These are phyloP conservation scores for Fragilariopsis cylindrus DNA, from an alignment of 108 stramenopile species.

Conservation along the genomic window DNA sequence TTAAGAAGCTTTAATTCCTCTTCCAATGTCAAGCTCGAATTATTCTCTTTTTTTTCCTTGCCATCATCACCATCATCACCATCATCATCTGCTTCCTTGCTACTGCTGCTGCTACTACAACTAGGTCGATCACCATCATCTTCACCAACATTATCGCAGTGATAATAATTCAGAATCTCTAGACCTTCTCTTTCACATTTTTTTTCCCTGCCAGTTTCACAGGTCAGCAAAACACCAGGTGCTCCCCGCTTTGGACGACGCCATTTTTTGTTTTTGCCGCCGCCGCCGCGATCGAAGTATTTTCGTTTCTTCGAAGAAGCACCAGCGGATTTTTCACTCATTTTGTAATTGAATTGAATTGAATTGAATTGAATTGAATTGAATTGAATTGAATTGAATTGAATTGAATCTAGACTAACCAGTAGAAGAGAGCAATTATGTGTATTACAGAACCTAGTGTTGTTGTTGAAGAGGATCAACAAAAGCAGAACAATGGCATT, in stretches of 20 bases:
- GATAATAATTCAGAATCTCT: conserved; percentile 71
- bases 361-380: too few relatives aligned
- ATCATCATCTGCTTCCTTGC: neutral
- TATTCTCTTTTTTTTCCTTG: neutral
- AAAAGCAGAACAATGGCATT: too few relatives aligned
- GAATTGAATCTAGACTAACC: too few relatives aligned
- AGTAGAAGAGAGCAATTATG: too few relatives aligned
- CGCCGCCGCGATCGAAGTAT: conserved; percentile 10
- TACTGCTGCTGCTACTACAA: neutral
- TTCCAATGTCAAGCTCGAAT: conserved; percentile 53
- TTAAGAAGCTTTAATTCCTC: conserved; percentile 71
- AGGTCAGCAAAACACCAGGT: conserved; percentile 70
- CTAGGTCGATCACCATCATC: conserved; percentile 16
- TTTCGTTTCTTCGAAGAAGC: conserved; percentile 11
- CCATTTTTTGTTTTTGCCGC: neutral
- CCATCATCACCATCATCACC: conserved; percentile 7
- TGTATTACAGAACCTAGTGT: too few relatives aligned
- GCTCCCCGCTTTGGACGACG: conserved; percentile 53
- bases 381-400: too few relatives aligned
- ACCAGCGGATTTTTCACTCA: neutral
- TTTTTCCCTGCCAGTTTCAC: conserved; percentile 68
- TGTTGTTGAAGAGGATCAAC: too few relatives aligned
- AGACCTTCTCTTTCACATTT: conserved; percentile 78
- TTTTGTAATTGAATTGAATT: too few relatives aligned
- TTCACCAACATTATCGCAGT: neutral